Percentiles rank a stretch among this genome's conserved stretches.
phyloP scores from a whole-genome alignment of 495 filamentous ascomycete species.

The Hyaloscypha hepaticicola region DNA sequence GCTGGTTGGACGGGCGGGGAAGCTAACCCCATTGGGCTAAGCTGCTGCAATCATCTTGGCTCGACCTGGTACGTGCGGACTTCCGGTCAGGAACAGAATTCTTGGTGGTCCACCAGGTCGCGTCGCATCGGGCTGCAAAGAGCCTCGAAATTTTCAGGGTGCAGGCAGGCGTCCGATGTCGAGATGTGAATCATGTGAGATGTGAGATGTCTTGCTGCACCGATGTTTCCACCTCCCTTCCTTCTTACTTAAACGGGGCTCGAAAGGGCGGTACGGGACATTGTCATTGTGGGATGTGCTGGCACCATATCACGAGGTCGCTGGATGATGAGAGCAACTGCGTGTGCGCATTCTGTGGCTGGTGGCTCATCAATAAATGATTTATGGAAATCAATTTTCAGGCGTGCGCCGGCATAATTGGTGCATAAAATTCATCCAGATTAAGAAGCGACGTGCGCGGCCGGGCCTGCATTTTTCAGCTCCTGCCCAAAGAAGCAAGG shows the following conservation, averaged over 20 bases:
- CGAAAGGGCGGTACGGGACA: not conserved
- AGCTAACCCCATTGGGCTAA: too few species aligned
- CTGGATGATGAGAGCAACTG: not conserved
- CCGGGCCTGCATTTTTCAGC: not conserved
- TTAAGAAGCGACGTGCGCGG: slow-evolving; percentile 1
- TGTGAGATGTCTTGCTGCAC: not conserved
- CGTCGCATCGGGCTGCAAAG: too few species aligned
- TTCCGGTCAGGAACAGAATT: not conserved
- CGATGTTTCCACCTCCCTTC: too few species aligned
- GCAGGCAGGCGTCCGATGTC: not conserved
- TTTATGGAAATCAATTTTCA: not conserved
- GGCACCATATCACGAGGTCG: slow-evolving; percentile 2
- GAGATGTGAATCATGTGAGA: too few species aligned
- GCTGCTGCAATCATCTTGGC: not conserved
- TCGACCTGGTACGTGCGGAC: not conserved
- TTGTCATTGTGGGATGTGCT: not conserved
- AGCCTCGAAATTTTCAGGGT: not conserved
- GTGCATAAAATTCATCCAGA: slow-evolving; percentile 3
- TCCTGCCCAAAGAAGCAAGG: not conserved
- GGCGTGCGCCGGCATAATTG: slow-evolving; percentile 2
- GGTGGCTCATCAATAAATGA: not conserved
- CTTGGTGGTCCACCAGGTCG: too few species aligned
- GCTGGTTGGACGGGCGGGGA: not conserved
- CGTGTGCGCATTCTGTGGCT: not conserved
- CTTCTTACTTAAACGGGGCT: too few species aligned